Conservation (phyloP, 2,329 filamentous ascomycete genomes). For the Arthroderma sp. region DNA sequence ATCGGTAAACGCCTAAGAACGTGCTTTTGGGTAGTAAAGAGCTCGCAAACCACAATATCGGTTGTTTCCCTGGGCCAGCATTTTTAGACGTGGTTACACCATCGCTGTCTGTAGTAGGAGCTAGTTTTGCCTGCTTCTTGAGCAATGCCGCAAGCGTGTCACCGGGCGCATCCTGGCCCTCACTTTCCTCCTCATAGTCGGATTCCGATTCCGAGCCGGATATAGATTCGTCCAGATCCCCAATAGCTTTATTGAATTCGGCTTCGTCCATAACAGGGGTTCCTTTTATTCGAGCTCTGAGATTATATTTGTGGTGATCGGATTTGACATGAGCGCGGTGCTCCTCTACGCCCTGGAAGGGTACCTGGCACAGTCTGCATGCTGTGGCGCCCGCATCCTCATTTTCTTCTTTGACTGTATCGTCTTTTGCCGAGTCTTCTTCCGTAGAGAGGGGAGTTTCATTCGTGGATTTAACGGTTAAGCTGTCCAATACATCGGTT, state of each 20-base stretch:
- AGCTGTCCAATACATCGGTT: conserved; percentile 53
- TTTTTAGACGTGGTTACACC: conserved; percentile 36
- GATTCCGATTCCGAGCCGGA: conserved; percentile 59
- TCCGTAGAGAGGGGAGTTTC: conserved; percentile 14
- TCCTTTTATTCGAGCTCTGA: conserved; percentile 79
- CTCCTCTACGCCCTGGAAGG: conserved; percentile 60
- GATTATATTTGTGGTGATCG: conserved; percentile 84
- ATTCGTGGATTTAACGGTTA: conserved; percentile 44
- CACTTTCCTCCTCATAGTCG: conserved; percentile 47
- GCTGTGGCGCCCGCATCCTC: conserved; percentile 46
- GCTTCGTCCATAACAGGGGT: conserved; percentile 57
- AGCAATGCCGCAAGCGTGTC: conserved; percentile 58
- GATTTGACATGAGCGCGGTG: conserved; percentile 79
- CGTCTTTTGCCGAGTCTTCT: conserved; percentile 15
- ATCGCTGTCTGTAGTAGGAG: conserved; percentile 37
- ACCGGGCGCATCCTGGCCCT: conserved; percentile 31
- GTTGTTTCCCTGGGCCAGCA: conserved; percentile 51
- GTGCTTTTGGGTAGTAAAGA: conserved; percentile 60
- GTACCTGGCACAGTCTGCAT: conserved; percentile 65
- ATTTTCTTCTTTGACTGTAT: conserved; percentile 23
- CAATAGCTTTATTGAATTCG: conserved; percentile 78
- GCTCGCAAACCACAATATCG: conserved; percentile 75
- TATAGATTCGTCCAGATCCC: conserved; percentile 82
- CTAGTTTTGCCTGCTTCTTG: conserved; percentile 68
- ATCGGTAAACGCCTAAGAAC: conserved; percentile 74